Evolutionary conservation across 2,329 filamentous ascomycete species (phyloP).

Genomic region (Cladobotryum protrusum): DNA sequence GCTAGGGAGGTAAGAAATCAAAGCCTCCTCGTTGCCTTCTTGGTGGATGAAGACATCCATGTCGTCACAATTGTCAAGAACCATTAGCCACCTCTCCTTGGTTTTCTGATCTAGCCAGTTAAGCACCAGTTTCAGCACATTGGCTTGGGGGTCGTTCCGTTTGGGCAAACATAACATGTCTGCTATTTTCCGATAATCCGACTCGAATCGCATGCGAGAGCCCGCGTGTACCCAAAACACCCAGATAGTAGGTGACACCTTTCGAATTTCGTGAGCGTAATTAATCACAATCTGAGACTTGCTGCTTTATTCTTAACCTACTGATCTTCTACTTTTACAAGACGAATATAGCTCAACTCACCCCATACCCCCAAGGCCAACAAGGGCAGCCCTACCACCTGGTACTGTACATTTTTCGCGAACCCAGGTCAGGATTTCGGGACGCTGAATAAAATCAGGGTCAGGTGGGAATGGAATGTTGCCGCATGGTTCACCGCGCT

Average conservation of each 20-base stretch:
- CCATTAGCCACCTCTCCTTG: constrained; percentile 27
- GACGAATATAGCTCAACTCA: not conserved
- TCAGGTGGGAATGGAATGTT: constrained; percentile 25
- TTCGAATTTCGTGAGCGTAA: not conserved
- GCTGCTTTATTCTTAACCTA: not conserved
- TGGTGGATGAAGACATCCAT: constrained; percentile 16
- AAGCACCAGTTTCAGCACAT: constrained; percentile 23
- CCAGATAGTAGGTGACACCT: not conserved
- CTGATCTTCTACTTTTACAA: not conserved
- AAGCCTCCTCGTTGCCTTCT: not conserved
- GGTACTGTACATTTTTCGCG: constrained; percentile 14
- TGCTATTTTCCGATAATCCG: not conserved
- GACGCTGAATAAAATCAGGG: constrained; percentile 24
- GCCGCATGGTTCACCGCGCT: not conserved
- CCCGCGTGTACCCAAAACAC: not conserved
- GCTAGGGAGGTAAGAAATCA: not conserved
- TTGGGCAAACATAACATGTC: not conserved
- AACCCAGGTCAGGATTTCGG: constrained; percentile 20
- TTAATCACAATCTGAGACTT: constrained; percentile 6
- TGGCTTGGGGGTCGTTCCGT: constrained; percentile 9
- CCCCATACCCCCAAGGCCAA: constrained; percentile 30
- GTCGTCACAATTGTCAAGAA: constrained; percentile 34
- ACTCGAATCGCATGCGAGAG: not conserved
- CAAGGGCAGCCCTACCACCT: constrained; percentile 21
- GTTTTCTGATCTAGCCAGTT: constrained; percentile 23